Percentiles rank a stretch among this genome's conserved stretches.
Evolutionary conservation across 257 asterid species (phyloP).

Genomic region (Agastache rugosa): DNA sequence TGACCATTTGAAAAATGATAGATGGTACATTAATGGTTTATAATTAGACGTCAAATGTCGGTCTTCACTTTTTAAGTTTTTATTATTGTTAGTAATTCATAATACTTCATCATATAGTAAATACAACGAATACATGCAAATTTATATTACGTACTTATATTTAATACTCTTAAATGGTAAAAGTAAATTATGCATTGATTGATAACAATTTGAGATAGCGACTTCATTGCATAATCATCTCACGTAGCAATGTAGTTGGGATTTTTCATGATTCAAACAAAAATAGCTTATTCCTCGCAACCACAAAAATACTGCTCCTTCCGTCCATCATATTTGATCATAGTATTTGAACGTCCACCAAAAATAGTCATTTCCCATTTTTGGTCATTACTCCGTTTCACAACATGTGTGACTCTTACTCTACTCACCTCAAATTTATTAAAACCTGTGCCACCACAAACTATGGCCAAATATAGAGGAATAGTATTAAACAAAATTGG

Average conservation of each 20-base stretch:
- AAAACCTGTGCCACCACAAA: no score
- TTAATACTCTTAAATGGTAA: neutral
- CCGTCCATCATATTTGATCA: no score
- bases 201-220: neutral
- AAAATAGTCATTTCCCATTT: no score
- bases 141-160: neutral
- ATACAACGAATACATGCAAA: neutral
- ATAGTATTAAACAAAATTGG: no score
- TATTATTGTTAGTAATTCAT: neutral
- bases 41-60: neutral
- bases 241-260: neutral
- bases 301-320: neutral
- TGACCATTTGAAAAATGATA: neutral
- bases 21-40: neutral
- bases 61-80: neutral
- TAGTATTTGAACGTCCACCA: no score
- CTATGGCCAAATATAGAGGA: no score
- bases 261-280: neutral
- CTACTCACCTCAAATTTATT: no score
- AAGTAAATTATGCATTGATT: neutral
- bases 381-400: no score
- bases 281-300: neutral
- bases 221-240: neutral
- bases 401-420: no score
- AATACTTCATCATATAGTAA: neutral